These are phyloP conservation scores for Ogataea sp. DNA, from an alignment of 805 yeast genomes.

Conservation along the genomic window DNA sequence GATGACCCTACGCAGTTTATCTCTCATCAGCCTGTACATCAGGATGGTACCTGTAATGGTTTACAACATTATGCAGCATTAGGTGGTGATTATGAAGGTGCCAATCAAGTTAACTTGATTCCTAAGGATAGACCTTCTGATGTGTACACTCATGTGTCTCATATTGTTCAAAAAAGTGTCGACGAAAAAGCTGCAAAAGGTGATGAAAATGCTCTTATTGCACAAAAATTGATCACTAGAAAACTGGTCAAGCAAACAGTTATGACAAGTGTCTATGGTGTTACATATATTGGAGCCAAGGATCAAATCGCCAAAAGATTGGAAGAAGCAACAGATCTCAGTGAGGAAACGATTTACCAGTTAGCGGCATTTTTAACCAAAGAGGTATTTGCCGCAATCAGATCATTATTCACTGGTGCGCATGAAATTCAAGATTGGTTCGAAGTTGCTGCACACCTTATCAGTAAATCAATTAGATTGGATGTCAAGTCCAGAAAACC, in stretches of 20 bases:
- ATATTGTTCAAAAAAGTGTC: constrained; percentile 48
- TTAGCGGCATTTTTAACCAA: constrained; percentile 59
- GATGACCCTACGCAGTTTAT: constrained; percentile 58
- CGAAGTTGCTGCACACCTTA: constrained; percentile 74
- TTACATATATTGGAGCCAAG: constrained; percentile 87
- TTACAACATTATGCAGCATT: constrained; percentile 82
- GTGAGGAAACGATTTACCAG: constrained; percentile 32
- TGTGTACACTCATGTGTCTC: constrained; percentile 66
- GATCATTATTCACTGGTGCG: constrained; percentile 85
- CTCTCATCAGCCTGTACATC: constrained; percentile 74
- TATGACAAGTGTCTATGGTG: constrained; percentile 98
- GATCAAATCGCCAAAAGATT: constrained; percentile 80
- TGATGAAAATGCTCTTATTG: constrained; percentile 41
- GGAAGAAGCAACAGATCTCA: constrained; percentile 25
- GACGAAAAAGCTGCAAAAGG: constrained; percentile 46
- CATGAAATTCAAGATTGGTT: constrained; percentile 96
- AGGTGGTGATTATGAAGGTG: constrained; percentile 82
- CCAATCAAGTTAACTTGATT: constrained; percentile 64
- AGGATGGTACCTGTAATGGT: constrained; percentile 85
- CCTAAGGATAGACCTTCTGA: constrained; percentile 72
- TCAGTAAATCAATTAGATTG: constrained; percentile 67
- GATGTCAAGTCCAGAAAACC: constrained; percentile 35
- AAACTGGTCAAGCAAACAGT: constrained; percentile 95
- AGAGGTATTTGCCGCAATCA: constrained; percentile 74
- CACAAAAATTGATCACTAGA: constrained; percentile 62